Percentiles rank a stretch among this genome's conserved stretches.
Conservation (phyloP, 2,329 filamentous ascomycete species). For the Neonectria coccinea region DNA sequence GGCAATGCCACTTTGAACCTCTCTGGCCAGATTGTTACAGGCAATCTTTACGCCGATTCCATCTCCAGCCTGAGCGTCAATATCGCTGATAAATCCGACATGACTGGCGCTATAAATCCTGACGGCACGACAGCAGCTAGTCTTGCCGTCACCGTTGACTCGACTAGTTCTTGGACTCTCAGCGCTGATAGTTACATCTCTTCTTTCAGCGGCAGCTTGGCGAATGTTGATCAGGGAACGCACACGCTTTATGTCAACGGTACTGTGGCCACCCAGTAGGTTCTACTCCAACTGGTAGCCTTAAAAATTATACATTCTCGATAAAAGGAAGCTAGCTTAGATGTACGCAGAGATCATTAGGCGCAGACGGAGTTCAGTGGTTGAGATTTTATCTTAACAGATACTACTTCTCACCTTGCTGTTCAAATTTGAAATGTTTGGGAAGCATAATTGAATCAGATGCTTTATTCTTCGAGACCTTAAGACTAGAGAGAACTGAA, state of each 20-base stretch:
- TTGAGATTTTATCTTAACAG: too few species aligned
- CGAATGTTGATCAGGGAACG: slow-evolving; percentile 25
- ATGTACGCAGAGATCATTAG: too few species aligned
- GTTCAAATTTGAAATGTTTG: too few species aligned
- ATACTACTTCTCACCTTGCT: too few species aligned
- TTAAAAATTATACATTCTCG: neutral
- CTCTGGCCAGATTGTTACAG: slow-evolving; percentile 21
- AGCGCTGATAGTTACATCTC: slow-evolving; percentile 25
- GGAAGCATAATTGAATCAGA: too few species aligned
- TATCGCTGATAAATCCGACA: slow-evolving; percentile 15
- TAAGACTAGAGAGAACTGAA: too few species aligned
- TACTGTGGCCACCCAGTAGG: slow-evolving; percentile 10
- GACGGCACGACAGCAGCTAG: slow-evolving; percentile 22
- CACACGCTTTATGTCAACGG: slow-evolving; percentile 26
- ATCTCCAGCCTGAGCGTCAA: slow-evolving; percentile 22
- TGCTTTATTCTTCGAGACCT: too few species aligned
- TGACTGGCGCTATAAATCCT: slow-evolving; percentile 21
- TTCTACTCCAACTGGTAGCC: neutral
- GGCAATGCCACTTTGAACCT: slow-evolving; percentile 25
- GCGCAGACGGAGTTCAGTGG: too few species aligned
- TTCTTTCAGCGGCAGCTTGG: slow-evolving; percentile 20
- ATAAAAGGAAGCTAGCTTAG: neutral
- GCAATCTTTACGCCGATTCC: slow-evolving; percentile 25
- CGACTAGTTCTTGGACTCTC: slow-evolving; percentile 26
- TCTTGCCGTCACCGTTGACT: slow-evolving; percentile 14